Conservation (phyloP, 2,329 filamentous ascomycete genomes). For the Exophiala sideris region DNA sequence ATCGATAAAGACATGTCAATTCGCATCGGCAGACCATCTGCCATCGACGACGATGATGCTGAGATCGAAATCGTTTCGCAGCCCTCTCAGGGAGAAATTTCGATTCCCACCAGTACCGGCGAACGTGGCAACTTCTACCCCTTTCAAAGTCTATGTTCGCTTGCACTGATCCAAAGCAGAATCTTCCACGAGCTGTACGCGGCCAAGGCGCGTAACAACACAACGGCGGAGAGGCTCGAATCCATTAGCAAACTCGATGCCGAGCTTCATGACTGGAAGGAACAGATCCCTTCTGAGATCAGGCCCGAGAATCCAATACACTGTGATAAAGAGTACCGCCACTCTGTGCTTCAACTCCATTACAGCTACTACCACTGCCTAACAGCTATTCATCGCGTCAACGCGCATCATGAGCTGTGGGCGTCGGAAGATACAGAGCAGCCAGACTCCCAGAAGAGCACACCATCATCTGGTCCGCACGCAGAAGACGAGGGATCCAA, state of each 20-base stretch:
- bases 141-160: slow-evolving; percentile 6
- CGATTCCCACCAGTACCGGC: neutral
- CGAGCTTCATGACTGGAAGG: slow-evolving; percentile 20
- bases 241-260: slow-evolving; percentile 14
- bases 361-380: slow-evolving; percentile 14
- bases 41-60: slow-evolving; percentile 13
- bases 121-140: slow-evolving; percentile 10
- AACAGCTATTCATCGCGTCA: slow-evolving; percentile 9
- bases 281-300: slow-evolving; percentile 6
- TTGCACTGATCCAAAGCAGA: slow-evolving; percentile 10
- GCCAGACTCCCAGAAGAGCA: neutral
- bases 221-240: slow-evolving; percentile 7
- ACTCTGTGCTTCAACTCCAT: slow-evolving; percentile 10
- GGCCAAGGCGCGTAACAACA: slow-evolving; percentile 3
- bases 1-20: slow-evolving; percentile 13
- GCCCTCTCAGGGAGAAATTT: neutral
- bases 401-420: slow-evolving; percentile 16
- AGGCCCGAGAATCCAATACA: slow-evolving; percentile 11
- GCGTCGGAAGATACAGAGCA: slow-evolving; percentile 1
- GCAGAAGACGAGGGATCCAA: neutral
- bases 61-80: neutral
- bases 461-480: neutral
- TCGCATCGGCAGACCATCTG: slow-evolving; percentile 11
- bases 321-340: slow-evolving; percentile 3
- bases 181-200: slow-evolving; percentile 11